Base-by-base conservation (phyloP, 2,329 filamentous ascomycete genomes). In the Hymenoscyphus occultus region DNA sequence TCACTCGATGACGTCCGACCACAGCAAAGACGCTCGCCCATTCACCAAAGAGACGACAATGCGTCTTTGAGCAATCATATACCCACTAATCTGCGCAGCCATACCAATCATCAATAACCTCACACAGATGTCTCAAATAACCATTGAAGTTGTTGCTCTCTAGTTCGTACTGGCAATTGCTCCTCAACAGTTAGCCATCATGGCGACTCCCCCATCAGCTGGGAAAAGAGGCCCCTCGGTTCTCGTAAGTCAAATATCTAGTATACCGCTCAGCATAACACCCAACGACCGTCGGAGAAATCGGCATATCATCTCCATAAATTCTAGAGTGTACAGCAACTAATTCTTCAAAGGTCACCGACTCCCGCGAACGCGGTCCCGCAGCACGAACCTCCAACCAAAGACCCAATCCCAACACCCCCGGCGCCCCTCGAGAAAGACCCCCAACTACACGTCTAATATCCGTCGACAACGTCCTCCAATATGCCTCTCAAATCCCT, bases 401-500 rank as follows among this genome's bases (percentile, higher is more conserved):
- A 31, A 77, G 76, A 61, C 76, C 77, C n/a, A 68, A 70, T 1
- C 70, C 72, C 40, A 67, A 67, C 54, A 42, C 67, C 65, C 42
- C 73, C 67, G 67, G 71, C 62, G 64, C 69, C 62, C 74, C 73
- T 69, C 75, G 72, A 71, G 73, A 71, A 69, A 78, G 72, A 64
- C 77, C 72, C 70, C 77, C 72, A 70, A 81, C 83, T 71, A 93
- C 87, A 81, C 90, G 86, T 72, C 91, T 91, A 77, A 92, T 98
- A 75, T 89, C 87, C 0, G 94, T 99, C 77, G 95, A 99, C 80
- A 96, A 94, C 76, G 91, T 98, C 70, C 87, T 99, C 5, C 93
- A 96, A 76, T 92, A 96, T 80, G 90, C 93, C 66, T 95, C 92
- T 60, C 93, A 97, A 74, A 95, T 99, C 51, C 95, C 95, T 1